Base-by-base conservation (phyloP, 78 protist species). In the Guillardia theta region DNA sequence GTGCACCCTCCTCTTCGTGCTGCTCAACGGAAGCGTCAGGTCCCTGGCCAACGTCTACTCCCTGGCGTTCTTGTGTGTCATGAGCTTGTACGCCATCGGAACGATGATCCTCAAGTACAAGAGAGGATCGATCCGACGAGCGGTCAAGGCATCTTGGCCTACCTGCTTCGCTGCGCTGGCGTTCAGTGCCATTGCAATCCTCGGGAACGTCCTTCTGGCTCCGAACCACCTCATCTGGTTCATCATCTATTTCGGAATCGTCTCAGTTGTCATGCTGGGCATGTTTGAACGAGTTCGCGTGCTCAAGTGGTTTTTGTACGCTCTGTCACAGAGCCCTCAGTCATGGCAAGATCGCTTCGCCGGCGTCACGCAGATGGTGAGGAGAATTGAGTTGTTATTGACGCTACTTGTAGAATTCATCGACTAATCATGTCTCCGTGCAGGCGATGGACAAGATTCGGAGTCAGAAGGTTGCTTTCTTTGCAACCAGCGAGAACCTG, bases 31-130 rank as follows among this genome's bases (percentile, higher is more conserved):
- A 0, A 24, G 22, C 83, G 41, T 70, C 41, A 36, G 83, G 36
- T 94, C 97, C 27, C 94, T 97, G 45, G 62, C 96, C 9, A 97
- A 96, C 48, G 96, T 97, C 24, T 97, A 96, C 94, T 95, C 98
- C 24, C 36, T 96, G 33, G 92, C 97, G n/a, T 97, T 97, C 88
- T 93, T 97, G 33, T 93, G 96, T 53, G 98, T 97, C 54, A 96
- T 97, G 97, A 27, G 93, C 46, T 88, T 97, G 48, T 96, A 96
- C 48, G 98, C 96, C 2, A 33, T 95, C 48, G 98, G 98, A 78
- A 96, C 96, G 88, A 83, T 97, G 96, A 30, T 96, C 22, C 64
- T 97, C 64, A 97, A 97, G 96, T 96, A 95, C 95, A 96, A 96
- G 93, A 92, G 95, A 15, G 41, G 83, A 12, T 10, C 46, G 46